phyloP scores from a whole-genome alignment of 805 yeast species.

The Candida insectalens region DNA sequence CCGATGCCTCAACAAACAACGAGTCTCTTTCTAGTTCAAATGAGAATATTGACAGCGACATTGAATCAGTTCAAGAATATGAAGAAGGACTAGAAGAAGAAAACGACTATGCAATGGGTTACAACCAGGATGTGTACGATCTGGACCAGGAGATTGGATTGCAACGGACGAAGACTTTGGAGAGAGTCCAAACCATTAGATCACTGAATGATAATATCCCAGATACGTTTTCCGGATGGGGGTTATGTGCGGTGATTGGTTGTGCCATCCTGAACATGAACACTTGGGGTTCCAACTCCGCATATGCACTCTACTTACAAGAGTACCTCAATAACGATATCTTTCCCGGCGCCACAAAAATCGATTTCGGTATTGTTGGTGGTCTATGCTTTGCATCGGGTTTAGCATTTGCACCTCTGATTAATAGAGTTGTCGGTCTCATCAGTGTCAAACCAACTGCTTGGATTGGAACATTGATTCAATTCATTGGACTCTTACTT shows the following conservation, averaged over 20 bases:
- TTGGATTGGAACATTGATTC: constrained; percentile 36
- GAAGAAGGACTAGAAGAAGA: neutral
- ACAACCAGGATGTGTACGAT: neutral
- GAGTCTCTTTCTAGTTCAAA: too few species aligned
- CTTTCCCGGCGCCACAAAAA: constrained; percentile 44
- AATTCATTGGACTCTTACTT: constrained; percentile 45
- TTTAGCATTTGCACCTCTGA: constrained; percentile 36
- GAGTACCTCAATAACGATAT: constrained; percentile 40
- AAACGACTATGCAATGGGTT: neutral
- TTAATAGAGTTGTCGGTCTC: constrained; percentile 36
- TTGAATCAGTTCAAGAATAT: neutral
- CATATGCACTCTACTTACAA: constrained; percentile 55
- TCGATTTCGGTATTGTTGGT: constrained; percentile 59
- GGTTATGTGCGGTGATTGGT: constrained; percentile 35
- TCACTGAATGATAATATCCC: constrained; percentile 25
- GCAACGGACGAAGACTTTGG: constrained; percentile 1
- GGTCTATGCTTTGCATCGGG: constrained; percentile 57
- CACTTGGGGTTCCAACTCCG: constrained; percentile 69
- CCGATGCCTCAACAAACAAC: too few species aligned
- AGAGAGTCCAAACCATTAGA: constrained; percentile 3
- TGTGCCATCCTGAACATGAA: constrained; percentile 41
- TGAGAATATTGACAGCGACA: too few species aligned
- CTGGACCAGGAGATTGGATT: neutral
- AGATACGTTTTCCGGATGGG: constrained; percentile 69
- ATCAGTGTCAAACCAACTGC: constrained; percentile 33